A percentile compares a stretch with the other conserved stretches of the same genome.
Conservation (phyloP, 176 grass and related monocot genomes). For the Oryza brachyantha region DNA sequence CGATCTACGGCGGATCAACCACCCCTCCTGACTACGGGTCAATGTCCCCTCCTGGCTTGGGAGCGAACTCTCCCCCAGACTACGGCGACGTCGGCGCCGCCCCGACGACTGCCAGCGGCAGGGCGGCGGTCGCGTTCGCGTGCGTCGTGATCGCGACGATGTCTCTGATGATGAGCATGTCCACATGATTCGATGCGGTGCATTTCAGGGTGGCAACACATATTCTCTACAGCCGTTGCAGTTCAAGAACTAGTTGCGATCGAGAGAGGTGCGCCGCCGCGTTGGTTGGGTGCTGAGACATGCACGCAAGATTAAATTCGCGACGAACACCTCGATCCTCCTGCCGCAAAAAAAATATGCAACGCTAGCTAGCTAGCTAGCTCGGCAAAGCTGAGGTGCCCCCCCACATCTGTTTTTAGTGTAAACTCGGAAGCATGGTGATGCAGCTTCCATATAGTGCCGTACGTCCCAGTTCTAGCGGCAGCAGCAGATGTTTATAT, state of each 20-base stretch:
- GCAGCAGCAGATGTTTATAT: conserved; percentile 10
- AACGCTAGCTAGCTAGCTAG: not conserved
- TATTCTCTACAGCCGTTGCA: not conserved
- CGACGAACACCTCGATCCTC: not conserved
- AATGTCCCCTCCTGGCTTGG: conserved; percentile 27
- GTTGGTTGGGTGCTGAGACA: conserved; percentile 18
- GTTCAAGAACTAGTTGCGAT: too few relatives aligned
- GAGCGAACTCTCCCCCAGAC: conserved; percentile 47
- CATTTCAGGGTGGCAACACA: not conserved
- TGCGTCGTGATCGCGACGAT: conserved; percentile 33
- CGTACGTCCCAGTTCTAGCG: not conserved
- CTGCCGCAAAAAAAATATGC: not conserved
- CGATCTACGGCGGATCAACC: conserved; percentile 30
- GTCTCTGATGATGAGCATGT: conserved; percentile 30
- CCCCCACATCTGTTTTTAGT: conserved; percentile 32
- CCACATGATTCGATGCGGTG: not conserved
- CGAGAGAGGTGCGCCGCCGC: conserved; percentile 8
- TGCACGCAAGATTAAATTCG: not conserved
- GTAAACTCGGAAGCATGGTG: conserved; percentile 3
- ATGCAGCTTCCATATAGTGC: conserved; percentile 1
- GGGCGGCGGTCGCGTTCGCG: conserved; percentile 7
- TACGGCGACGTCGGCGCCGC: conserved; percentile 50
- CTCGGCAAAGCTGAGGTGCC: conserved; percentile 16
- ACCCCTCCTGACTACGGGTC: conserved; percentile 40
- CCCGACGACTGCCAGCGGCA: not conserved